A percentile compares a stretch with the other conserved stretches of the same genome.
Conservation (phyloP, 306 rosid genomes). For the Fragaria nilgerrensis region DNA sequence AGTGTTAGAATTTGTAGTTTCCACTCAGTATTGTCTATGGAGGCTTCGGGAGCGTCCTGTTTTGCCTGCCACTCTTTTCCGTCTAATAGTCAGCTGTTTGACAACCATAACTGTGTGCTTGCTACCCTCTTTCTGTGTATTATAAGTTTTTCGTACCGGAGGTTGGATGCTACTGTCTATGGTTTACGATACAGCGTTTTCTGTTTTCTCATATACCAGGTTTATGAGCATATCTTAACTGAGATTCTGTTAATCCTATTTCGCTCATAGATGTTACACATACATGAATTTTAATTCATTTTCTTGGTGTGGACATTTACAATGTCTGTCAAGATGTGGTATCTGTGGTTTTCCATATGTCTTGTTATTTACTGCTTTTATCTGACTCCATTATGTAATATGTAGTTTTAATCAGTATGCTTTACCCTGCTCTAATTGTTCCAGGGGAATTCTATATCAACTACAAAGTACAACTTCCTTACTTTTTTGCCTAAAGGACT, state of each 20-base stretch:
- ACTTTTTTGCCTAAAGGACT: conserved; percentile 91
- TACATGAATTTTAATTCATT: not conserved
- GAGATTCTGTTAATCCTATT: too few species aligned
- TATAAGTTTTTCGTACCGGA: not conserved
- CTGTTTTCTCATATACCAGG: not conserved
- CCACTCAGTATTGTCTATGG: not conserved
- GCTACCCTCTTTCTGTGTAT: not conserved
- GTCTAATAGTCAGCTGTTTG: not conserved
- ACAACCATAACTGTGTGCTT: not conserved
- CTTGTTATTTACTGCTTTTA: conserved; percentile 18
- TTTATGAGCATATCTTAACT: not conserved
- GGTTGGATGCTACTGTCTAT: not conserved
- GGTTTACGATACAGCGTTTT: not conserved
- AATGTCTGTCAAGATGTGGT: not conserved
- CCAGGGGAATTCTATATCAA: conserved; percentile 94
- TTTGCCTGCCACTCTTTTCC: not conserved
- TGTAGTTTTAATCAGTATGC: conserved; percentile 12
- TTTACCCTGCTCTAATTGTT: conserved; percentile 20
- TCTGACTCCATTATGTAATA: not conserved
- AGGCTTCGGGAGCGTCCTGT: not conserved
- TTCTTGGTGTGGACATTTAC: not conserved
- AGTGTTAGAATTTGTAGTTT: not conserved
- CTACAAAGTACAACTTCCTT: conserved; percentile 82
- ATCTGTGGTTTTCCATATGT: not conserved
- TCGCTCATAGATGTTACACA: not conserved